Base-by-base conservation (phyloP, 805 yeast genomes). In the Yamadazyma philogaea region DNA sequence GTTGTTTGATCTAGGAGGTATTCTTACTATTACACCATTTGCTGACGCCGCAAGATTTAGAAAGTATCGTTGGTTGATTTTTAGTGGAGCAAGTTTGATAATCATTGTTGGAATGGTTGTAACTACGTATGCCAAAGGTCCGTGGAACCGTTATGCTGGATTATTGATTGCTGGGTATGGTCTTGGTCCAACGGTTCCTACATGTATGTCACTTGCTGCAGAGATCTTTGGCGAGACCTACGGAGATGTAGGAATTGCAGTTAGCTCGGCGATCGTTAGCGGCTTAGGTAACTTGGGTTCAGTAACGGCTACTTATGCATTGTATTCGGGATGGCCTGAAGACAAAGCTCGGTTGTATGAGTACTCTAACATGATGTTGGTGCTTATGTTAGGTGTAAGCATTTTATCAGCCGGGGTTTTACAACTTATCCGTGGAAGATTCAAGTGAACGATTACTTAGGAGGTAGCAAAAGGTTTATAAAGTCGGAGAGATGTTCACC, bases 281-380 rank as follows among this genome's bases (percentile, higher is more conserved):
- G 96, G 96, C 4, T 68, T 87, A 42, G 96, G 96, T 40, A 87
- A 87, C 59, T 72, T 87, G 50, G 96, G 96, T 17, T 80, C 90
- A 1, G 95, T 87, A 17, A 78, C 83, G 21, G 85, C 91, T 8
- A 86, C 95, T 1, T 88, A 87, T 56, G 95, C 96, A 0, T 71
- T 87, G 31, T 87, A 87, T 64, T 63, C 77, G 26, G 96, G 96
- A 3, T 87, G 96, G 96, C 90, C 93, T 1, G 84, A 74, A 1
- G 96, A 87, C 59, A 72, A 59, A 7, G 70, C 70, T 4, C 66
- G 87, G 49, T 68, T 78, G 34, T 87, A 68, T 63, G 68, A 77
- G 49, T 68, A 87, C 59, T 81, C 89, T 37, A 87, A 87, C 61
- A 86, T 87, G 96, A 87, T 87, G 68, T 71, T 87, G 63, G 86